These are phyloP conservation scores for Colletotrichum godetiae DNA, from an alignment of 2,329 filamentous ascomycete species.

Conservation along the genomic window DNA sequence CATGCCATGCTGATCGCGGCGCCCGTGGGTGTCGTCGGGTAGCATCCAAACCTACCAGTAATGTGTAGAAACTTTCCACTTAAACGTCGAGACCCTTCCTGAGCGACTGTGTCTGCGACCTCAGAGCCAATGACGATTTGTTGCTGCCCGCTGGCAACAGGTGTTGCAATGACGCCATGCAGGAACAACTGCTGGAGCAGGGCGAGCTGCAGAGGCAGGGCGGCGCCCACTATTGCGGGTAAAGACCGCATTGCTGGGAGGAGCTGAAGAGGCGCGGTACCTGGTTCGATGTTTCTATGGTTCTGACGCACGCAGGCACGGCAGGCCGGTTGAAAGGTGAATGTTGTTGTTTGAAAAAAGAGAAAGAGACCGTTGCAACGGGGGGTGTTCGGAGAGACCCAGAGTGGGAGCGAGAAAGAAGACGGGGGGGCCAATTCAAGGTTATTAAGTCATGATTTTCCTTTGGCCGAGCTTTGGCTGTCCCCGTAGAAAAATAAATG, in stretches of 20 bases:
- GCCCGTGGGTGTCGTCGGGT: background rate
- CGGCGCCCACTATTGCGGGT: slow-evolving; percentile 35
- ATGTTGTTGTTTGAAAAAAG: background rate
- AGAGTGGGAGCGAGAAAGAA: background rate
- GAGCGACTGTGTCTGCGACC: slow-evolving; percentile 43
- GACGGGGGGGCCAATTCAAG: slow-evolving; percentile 24
- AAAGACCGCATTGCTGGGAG: slow-evolving; percentile 31
- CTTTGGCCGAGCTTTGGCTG: slow-evolving; percentile 21
- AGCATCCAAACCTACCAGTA: slow-evolving; percentile 71
- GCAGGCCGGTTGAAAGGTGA: background rate
- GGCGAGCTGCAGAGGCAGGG: slow-evolving; percentile 32
- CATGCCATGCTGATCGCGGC: background rate
- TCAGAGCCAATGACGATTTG: slow-evolving; percentile 32
- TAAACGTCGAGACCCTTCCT: slow-evolving; percentile 54
- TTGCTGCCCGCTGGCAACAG: slow-evolving; percentile 32
- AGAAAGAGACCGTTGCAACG: background rate
- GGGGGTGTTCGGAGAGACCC: background rate
- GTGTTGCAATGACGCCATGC: slow-evolving; percentile 35
- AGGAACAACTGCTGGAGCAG: slow-evolving; percentile 32
- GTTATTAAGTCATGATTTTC: slow-evolving; percentile 32
- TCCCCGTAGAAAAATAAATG: slow-evolving; percentile 23
- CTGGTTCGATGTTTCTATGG: slow-evolving; percentile 1
- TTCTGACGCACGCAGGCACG: slow-evolving; percentile 20
- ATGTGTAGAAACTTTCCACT: slow-evolving; percentile 88
- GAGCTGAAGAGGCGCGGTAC: slow-evolving; percentile 7